A percentile compares a stretch with the other conserved stretches of the same genome.
phyloP scores from a whole-genome alignment of 2,329 filamentous ascomycete genomes.

The Huntiella decipiens region DNA sequence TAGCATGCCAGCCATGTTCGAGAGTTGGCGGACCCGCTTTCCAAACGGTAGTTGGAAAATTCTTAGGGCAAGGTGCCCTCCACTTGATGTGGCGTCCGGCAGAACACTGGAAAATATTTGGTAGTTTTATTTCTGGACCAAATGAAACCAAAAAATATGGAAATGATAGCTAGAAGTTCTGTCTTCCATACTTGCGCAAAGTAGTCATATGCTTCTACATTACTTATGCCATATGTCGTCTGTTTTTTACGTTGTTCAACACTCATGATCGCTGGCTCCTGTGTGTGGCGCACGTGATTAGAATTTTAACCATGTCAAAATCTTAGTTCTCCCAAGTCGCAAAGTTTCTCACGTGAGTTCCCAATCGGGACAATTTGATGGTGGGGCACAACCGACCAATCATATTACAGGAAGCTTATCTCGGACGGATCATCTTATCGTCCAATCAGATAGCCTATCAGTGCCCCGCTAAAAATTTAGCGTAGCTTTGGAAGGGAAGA shows the following conservation, averaged over 20 bases:
- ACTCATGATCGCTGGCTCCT: background rate
- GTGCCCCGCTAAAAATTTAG: conserved; percentile 12
- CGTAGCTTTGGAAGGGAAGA: conserved; percentile 11
- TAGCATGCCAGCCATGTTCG: conserved; percentile 10
- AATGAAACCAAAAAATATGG: background rate
- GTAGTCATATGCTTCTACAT: too few relatives aligned
- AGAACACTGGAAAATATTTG: conserved; percentile 6
- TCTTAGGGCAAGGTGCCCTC: conserved; percentile 12
- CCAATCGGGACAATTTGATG: conserved; percentile 5
- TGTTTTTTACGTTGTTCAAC: background rate
- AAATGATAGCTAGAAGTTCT: background rate
- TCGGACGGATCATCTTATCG: conserved; percentile 11
- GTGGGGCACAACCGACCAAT: conserved; percentile 8
- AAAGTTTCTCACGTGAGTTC: conserved; percentile 7
- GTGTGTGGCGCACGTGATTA: conserved; percentile 1
- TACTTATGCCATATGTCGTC: too few relatives aligned
- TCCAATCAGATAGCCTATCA: conserved; percentile 11
- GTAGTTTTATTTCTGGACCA: background rate
- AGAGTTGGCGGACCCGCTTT: conserved; percentile 11
- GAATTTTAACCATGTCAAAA: background rate
- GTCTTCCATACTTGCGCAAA: background rate
- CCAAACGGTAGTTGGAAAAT: conserved; percentile 9
- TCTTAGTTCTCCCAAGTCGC: background rate
- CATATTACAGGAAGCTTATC: conserved; percentile 3
- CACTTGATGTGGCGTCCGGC: conserved; percentile 8